These are phyloP conservation scores for Lepiota subincarnata DNA, from an alignment of 768 basidiomycete species.

Conservation along the genomic window DNA sequence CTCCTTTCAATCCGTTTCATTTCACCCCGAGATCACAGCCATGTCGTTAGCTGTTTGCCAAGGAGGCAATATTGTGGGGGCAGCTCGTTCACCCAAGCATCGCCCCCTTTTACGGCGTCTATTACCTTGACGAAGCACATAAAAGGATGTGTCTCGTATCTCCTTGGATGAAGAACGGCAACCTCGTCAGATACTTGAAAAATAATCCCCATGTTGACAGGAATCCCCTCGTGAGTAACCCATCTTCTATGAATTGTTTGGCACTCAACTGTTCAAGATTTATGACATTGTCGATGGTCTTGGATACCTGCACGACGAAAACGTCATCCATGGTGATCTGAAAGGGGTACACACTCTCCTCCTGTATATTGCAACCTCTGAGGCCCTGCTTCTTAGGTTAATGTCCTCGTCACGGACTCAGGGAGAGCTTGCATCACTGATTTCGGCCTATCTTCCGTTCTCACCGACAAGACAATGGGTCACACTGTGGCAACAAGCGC, in stretches of 20 bases:
- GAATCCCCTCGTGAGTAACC: background rate
- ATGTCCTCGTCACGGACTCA: constrained; percentile 12
- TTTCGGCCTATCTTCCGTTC: constrained; percentile 13
- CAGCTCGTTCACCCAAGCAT: constrained; percentile 4
- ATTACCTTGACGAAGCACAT: background rate
- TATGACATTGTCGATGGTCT: constrained; percentile 12
- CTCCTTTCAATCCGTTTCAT: constrained; percentile 17
- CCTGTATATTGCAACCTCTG: background rate
- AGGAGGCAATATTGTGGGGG: constrained; percentile 7
- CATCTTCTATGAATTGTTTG: no score
- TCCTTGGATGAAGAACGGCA: constrained; percentile 16
- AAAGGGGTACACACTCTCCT: constrained; percentile 12
- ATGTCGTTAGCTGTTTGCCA: background rate
- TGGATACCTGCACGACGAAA: constrained; percentile 13
- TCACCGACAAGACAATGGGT: constrained; percentile 9
- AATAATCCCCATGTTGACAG: background rate
- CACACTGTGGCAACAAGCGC: background rate
- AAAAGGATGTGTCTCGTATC: constrained; percentile 8
- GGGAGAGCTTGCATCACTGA: constrained; percentile 15
- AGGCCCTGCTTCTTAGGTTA: constrained; percentile 4
- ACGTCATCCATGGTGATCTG: constrained; percentile 15
- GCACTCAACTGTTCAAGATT: background rate
- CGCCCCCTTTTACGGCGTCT: constrained; percentile 8
- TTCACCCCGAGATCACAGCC: background rate
- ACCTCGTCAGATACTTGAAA: constrained; percentile 5